phyloP scores from a whole-genome alignment of 805 yeast genomes.

The Clavispora fructus region DNA sequence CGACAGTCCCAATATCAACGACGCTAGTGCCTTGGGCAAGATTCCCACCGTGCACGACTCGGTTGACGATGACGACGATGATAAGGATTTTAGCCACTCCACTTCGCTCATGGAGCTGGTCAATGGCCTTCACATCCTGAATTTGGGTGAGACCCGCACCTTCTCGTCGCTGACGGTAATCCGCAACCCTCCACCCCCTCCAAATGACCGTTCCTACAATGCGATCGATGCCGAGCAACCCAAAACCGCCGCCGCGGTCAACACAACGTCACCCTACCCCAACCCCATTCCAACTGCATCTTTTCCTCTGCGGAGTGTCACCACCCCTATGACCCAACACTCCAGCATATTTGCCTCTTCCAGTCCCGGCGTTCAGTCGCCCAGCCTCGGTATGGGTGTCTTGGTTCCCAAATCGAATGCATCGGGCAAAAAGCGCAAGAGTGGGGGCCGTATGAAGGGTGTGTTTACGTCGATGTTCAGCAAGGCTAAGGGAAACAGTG shows the following conservation, averaged over 20 bases:
- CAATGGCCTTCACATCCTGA: slow-evolving; percentile 1
- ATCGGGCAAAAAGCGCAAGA: slow-evolving; percentile 24
- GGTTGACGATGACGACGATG: neutral
- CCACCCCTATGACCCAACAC: slow-evolving; percentile 26
- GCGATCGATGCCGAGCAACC: neutral
- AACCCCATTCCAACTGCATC: neutral
- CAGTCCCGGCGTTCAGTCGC: slow-evolving; percentile 16
- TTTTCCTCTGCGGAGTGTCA: slow-evolving; percentile 7
- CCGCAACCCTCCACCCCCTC: slow-evolving; percentile 17
- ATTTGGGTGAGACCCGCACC: slow-evolving; percentile 3
- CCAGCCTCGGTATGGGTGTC: slow-evolving; percentile 18
- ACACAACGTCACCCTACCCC: neutral
- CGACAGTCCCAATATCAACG: slow-evolving; percentile 12
- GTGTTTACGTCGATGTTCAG: slow-evolving; percentile 52
- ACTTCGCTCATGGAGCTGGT: slow-evolving; percentile 1
- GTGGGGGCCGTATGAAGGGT: slow-evolving; percentile 48
- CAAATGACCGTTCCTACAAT: neutral
- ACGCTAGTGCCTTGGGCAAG: slow-evolving; percentile 21
- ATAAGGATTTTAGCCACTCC: neutral
- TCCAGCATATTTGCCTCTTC: slow-evolving; percentile 9
- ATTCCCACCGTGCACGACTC: slow-evolving; percentile 22
- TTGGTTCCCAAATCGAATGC: slow-evolving; percentile 6
- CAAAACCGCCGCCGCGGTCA: neutral
- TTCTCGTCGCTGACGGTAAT: slow-evolving; percentile 21
- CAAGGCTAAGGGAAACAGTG: slow-evolving; percentile 17